Evolutionary conservation across 805 yeast genomes (phyloP), one percentile per base, ranked within the genome.

Genomic region (Monosporozyma siamensis): DNA sequence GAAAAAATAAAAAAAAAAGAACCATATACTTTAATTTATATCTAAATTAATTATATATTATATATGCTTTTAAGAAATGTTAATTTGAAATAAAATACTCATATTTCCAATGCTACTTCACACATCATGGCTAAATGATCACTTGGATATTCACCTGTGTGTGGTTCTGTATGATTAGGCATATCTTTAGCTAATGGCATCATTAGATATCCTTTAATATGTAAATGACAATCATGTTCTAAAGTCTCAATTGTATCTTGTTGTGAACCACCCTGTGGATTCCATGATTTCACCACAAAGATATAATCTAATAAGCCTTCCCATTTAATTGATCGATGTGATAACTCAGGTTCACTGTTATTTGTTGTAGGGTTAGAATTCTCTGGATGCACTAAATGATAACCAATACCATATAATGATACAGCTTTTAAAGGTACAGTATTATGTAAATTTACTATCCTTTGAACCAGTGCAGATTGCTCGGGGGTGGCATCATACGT

Each of bases 251-350:
- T 26, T 7, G 60, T 43, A 22, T 62, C 63, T 30, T 65, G 57
- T 1, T 44, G 44, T 38, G 26, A 11, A 34, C 12, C n/a, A 34
- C 17, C 22, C 22, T 21, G 14, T 6, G 17, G 26, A 4, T 65
- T 60, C 84, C 85, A 78, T 0, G 61, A 59, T 23, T 69, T 67
- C 14, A 85, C 56, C 6, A 79, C 70, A 48, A 85, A 82, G 8
- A 89, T 80, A 56, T 90, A 90, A 56, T 90, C 97, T 36, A 90
- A 62, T 26, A 87, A 65, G 0, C 95, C 97, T 40, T 85, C 69
- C 94, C 95, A 89, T 0, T 81, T 58, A 52, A 80, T 80, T 0
- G 95, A 92, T 95, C 96, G 88, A 55, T 89, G 89, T 1, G 96
- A 86, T 48, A 86, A 82, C 39, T 69, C 68, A 0, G 97, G 96